Percentiles rank a stretch among this genome's conserved stretches.
Conservation (phyloP, 352 stramenopile species). For the Pythium sp. region DNA sequence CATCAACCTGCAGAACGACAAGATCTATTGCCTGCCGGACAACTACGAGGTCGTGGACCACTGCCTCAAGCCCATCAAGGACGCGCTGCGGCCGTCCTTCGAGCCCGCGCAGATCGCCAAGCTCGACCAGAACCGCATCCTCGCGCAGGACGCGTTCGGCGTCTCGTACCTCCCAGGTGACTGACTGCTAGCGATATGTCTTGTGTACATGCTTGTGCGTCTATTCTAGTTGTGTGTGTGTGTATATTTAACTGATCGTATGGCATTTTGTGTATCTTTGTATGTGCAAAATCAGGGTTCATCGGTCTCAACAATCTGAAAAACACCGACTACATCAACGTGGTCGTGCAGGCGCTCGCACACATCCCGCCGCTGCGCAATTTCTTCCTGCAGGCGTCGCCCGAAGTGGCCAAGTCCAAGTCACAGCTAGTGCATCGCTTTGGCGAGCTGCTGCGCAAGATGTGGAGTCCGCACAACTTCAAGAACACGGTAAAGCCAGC, state of each 20-base stretch:
- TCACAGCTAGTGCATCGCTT: slow-evolving; percentile 91
- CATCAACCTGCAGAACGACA: slow-evolving; percentile 94
- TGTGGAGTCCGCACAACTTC: slow-evolving; percentile 98
- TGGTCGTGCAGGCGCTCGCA: slow-evolving; percentile 94
- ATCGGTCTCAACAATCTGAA: slow-evolving; percentile 98
- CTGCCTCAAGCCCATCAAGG: slow-evolving; percentile 94
- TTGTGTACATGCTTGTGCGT: neutral
- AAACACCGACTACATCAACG: slow-evolving; percentile 98
- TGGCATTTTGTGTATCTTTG: neutral
- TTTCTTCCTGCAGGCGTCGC: slow-evolving; percentile 89
- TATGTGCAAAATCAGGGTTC: slow-evolving; percentile 66
- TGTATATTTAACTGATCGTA: neutral
- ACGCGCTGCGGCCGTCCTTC: slow-evolving; percentile 92
- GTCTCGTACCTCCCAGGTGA: slow-evolving; percentile 92
- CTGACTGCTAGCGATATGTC: neutral
- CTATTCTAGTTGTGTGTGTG: slow-evolving; percentile 7
- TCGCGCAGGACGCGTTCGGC: slow-evolving; percentile 95
- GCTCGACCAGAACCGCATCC: slow-evolving; percentile 90
- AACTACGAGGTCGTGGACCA: slow-evolving; percentile 98
- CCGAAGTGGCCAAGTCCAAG: slow-evolving; percentile 57
- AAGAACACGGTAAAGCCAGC: slow-evolving; percentile 89
- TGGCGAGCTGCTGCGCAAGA: slow-evolving; percentile 95
- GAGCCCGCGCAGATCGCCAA: slow-evolving; percentile 67
- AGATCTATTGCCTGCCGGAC: slow-evolving; percentile 98
- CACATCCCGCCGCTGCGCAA: slow-evolving; percentile 95